These are phyloP conservation scores for Aaosphaeria arxii DNA, from an alignment of 2,329 filamentous ascomycete species.

Conservation along the genomic window DNA sequence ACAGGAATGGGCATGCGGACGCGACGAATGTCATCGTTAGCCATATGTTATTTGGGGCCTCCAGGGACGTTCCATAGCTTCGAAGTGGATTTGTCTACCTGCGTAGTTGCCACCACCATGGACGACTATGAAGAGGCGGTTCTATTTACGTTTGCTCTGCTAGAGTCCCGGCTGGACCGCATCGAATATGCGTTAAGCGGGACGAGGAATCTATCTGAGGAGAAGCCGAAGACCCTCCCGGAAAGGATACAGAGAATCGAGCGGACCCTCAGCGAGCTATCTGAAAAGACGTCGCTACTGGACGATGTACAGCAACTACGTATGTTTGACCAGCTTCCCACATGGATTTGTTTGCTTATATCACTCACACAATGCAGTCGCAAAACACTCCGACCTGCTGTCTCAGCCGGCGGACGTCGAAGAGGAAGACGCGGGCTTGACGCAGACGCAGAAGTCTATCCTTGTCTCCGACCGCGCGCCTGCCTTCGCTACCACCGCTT, in stretches of 20 bases:
- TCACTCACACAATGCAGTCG: slow-evolving; percentile 29
- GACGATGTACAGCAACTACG: slow-evolving; percentile 40
- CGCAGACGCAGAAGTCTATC: slow-evolving; percentile 24
- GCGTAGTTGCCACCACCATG: slow-evolving; percentile 12
- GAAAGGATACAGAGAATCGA: slow-evolving; percentile 39
- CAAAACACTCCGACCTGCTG: slow-evolving; percentile 41
- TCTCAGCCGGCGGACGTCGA: slow-evolving; percentile 11
- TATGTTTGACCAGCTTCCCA: slow-evolving; percentile 7
- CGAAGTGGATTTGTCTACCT: neutral
- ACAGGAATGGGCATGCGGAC: slow-evolving; percentile 10
- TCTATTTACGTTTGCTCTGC: slow-evolving; percentile 41
- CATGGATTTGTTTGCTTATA: neutral
- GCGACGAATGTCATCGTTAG: slow-evolving; percentile 2
- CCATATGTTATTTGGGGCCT: neutral
- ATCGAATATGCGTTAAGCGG: slow-evolving; percentile 44
- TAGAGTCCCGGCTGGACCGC: slow-evolving; percentile 45
- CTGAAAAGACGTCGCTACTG: slow-evolving; percentile 38
- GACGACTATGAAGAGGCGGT: slow-evolving; percentile 39
- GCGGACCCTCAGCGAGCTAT: slow-evolving; percentile 36
- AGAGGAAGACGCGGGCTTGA: slow-evolving; percentile 16
- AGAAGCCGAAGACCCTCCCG: slow-evolving; percentile 25
- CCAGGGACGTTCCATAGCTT: neutral
- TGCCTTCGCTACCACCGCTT: slow-evolving; percentile 40
- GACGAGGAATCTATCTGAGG: slow-evolving; percentile 15
- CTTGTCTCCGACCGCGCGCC: slow-evolving; percentile 45